Base-by-base conservation (phyloP, 1,284 basidiomycete species). In the Tilletia setariae region DNA sequence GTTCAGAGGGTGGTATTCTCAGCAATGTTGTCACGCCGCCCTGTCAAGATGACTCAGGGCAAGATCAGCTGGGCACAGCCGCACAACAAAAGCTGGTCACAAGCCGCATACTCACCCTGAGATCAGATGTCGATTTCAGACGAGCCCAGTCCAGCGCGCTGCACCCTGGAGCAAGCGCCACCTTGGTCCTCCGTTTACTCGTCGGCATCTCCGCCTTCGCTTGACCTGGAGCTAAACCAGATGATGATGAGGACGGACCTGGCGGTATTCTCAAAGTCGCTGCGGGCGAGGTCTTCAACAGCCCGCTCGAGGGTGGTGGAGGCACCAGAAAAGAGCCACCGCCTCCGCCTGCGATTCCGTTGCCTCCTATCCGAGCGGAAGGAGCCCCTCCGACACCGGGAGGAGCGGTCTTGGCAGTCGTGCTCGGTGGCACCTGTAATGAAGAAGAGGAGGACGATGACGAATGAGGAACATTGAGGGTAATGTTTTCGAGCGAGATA, bases 81-180 rank as follows among this genome's bases (percentile, higher is more conserved):
- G 4, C 35, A 40, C 6, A 11, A 40, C 35, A 40, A 11, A 40
- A 4, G 4, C 35, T 6, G 35, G 4, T 11, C 4, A 11, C 4
- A 40, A 11, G 35, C 11, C 35, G 4, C 11, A 4, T 8, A 69
- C 72, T 59, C 63, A 64, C 70, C 53, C 72, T 49, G 0, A 72
- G 68, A 62, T 70, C 70, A 44, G 71, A 96, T 88, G 70, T 85
- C 83, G 4, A 92, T 91, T 83, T 82, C 69, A 97, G 83, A 64
- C 87, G 88, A 1, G 94, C 94, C 96, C 96, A 98, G 84, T 98
- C 96, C 23, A 98, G 84, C 23, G 94, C 89, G 73, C 92, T 91
- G 83, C 90, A 92, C 2, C 96, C 96, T 1, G 95, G 95, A 13
- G 90, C 89, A 0, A 98, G 87, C 0, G 89, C 91, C 1, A 98